Percentiles rank a stretch among this genome's conserved stretches.
Conservation (phyloP, 345 rosid species). For the Noccaea caerulescens region DNA sequence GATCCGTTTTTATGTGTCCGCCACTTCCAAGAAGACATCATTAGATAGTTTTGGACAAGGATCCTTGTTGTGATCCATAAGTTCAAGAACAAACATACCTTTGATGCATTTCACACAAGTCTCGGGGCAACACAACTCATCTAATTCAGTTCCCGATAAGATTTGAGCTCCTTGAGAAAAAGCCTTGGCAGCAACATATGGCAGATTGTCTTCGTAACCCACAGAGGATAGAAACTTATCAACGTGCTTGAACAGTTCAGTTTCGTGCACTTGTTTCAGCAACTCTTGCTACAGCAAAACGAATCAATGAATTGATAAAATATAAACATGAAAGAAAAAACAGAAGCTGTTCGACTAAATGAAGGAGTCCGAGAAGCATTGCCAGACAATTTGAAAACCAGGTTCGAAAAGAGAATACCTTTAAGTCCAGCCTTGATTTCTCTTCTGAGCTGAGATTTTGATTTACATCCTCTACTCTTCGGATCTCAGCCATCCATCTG, state of each 20-base stretch:
- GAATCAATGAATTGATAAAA: constrained; percentile 4
- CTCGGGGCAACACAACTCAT: constrained; percentile 59
- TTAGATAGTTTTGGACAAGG: background rate
- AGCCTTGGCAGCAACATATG: constrained; percentile 54
- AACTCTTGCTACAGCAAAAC: constrained; percentile 50
- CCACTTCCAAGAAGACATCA: background rate
- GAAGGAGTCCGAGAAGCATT: no score
- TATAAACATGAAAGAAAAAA: no score
- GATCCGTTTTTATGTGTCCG: background rate
- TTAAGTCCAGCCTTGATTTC: constrained; percentile 66
- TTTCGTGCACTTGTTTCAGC: constrained; percentile 52
- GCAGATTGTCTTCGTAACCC: constrained; percentile 50
- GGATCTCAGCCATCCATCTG: constrained; percentile 83
- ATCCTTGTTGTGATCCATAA: background rate
- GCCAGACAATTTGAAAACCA: no score
- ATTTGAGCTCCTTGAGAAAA: constrained; percentile 67
- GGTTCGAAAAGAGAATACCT: constrained; percentile 49
- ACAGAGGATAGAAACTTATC: constrained; percentile 54
- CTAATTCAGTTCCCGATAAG: constrained; percentile 49
- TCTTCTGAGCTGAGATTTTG: constrained; percentile 69
- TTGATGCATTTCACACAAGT: constrained; percentile 68
- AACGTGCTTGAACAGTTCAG: constrained; percentile 52
- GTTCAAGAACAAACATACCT: constrained; percentile 29
- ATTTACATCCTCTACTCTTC: constrained; percentile 68
- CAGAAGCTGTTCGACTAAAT: no score